Evolutionary conservation across 306 rosid species (phyloP).

Genomic region (Inga leiocalycina): DNA sequence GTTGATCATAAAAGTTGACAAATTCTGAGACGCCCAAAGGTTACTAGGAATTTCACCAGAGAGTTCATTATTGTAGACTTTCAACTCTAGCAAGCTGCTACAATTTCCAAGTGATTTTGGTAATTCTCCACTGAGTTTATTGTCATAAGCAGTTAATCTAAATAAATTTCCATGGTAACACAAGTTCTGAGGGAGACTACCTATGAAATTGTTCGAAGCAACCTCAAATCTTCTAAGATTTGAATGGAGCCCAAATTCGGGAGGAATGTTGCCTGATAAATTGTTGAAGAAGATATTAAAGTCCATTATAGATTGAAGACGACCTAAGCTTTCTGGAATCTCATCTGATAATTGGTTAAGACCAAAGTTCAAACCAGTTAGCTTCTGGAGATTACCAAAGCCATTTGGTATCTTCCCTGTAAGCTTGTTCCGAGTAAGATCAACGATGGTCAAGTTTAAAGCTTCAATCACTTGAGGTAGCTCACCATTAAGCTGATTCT

Average conservation of each 20-base stretch:
- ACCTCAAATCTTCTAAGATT: conserved; percentile 40
- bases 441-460: conserved; percentile 29
- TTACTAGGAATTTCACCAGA: conserved; percentile 52
- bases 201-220: conserved; percentile 38
- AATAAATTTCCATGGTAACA: conserved; percentile 42
- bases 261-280: conserved; percentile 48
- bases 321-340: conserved; percentile 50
- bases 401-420: conserved; percentile 43
- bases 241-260: conserved; percentile 47
- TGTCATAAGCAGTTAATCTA: conserved; percentile 38
- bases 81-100: conserved; percentile 12
- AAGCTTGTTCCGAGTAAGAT: conserved; percentile 42
- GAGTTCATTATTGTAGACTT: conserved; percentile 30
- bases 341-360: conserved; percentile 42
- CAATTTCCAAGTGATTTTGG: conserved; percentile 54
- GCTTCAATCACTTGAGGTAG: conserved; percentile 48
- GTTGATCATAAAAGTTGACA: conserved; percentile 27
- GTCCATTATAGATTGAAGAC: conserved; percentile 36
- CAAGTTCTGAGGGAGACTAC: conserved; percentile 47
- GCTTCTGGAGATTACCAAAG: conserved; percentile 42
- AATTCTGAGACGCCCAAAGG: conserved; percentile 41
- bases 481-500: conserved; percentile 47
- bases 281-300: conserved; percentile 42
- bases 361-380: conserved; percentile 34
- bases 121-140: conserved; percentile 46